Conservation (phyloP, 108 stramenopile species). For the Cyclotella atomus region DNA sequence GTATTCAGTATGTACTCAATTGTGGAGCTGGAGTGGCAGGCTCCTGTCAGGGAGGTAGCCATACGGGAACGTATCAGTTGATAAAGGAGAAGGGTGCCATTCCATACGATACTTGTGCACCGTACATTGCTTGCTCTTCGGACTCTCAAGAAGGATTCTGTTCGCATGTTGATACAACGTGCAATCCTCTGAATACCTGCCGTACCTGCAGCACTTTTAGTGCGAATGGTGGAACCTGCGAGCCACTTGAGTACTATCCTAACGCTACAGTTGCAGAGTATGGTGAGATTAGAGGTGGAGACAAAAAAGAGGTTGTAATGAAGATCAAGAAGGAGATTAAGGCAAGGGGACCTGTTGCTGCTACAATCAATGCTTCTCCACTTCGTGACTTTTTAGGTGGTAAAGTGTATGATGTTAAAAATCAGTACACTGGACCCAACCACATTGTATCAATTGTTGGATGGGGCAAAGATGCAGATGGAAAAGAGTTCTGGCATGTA, state of each 20-base stretch:
- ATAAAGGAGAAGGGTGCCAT: constrained; percentile 68
- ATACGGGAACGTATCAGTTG: constrained; percentile 66
- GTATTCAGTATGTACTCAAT: constrained; percentile 68
- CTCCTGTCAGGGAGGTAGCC: constrained; percentile 85
- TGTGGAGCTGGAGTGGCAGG: constrained; percentile 83
- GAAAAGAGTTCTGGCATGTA: constrained; percentile 84
- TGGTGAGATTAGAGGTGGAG: constrained; percentile 13
- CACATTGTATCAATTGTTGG: constrained; percentile 93
- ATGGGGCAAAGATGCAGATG: constrained; percentile 80
- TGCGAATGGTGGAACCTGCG: constrained; percentile 43
- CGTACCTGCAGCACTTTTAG: constrained; percentile 40
- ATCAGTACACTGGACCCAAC: constrained; percentile 52
- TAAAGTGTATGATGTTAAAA: constrained; percentile 63
- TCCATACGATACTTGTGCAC: constrained; percentile 57
- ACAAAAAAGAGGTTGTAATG: constrained; percentile 24
- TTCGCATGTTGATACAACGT: constrained; percentile 76
- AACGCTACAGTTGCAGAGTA: constrained; percentile 62
- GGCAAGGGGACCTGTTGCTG: constrained; percentile 92
- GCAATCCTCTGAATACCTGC: constrained; percentile 69
- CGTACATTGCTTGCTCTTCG: constrained; percentile 87
- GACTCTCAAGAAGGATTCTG: constrained; percentile 84
- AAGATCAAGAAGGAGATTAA: constrained; percentile 67
- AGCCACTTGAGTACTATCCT: constrained; percentile 67
- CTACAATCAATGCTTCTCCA: constrained; percentile 72
- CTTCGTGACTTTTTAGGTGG: constrained; percentile 74